These are phyloP conservation scores for Auriculariales sp. DNA, from an alignment of 768 basidiomycete species.

Conservation along the genomic window DNA sequence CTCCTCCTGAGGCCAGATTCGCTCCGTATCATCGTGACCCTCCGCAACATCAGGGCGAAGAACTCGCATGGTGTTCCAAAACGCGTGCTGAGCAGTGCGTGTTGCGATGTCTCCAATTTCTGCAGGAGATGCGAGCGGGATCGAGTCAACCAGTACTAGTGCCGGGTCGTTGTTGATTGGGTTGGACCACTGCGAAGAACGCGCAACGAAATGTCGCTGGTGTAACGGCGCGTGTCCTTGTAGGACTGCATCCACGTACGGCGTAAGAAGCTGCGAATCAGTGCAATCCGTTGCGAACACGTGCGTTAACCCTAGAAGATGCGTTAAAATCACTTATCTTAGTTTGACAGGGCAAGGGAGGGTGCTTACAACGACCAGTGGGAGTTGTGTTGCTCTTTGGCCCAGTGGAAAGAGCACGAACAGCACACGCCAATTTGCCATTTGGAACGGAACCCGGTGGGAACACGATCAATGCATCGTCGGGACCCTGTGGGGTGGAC, in stretches of 20 bases:
- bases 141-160: not conserved
- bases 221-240: not conserved
- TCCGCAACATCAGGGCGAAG: not conserved
- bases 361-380: not conserved
- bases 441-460: not conserved
- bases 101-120: constrained; percentile 45
- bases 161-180: not conserved
- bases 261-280: not conserved
- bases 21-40: not conserved
- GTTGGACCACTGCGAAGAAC: not conserved
- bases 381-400: not conserved
- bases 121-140: constrained; percentile 10
- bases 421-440: too few relatives aligned
- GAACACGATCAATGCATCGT: not conserved
- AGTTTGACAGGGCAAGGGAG: not conserved
- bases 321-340: not conserved
- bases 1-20: constrained; percentile 2
- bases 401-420: not conserved
- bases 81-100: constrained; percentile 39
- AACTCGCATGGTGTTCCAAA: constrained; percentile 28
- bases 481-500: not conserved
- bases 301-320: not conserved
- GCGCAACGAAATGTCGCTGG: not conserved
- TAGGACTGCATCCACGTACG: not conserved
- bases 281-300: not conserved